Conservation (phyloP, 306 rosid species). For the Adenanthera pavonina region DNA sequence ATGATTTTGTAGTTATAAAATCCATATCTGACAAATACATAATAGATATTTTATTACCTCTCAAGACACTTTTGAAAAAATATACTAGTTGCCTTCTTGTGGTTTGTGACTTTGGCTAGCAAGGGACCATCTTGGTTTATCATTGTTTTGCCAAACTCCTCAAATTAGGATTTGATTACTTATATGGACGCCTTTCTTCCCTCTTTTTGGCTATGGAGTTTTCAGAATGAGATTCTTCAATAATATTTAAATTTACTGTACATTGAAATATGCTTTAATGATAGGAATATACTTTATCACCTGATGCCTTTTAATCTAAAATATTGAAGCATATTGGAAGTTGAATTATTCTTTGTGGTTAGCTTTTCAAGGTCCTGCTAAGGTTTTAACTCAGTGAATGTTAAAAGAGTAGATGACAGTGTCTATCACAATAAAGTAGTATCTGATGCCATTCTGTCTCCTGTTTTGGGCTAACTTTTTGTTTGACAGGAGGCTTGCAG, state of each 20-base stretch:
- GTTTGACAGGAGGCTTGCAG: constrained; percentile 87
- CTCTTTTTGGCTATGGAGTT: background rate
- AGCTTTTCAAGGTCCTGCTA: background rate
- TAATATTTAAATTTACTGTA: background rate
- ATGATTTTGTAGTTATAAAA: constrained; percentile 2
- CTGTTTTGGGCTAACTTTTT: background rate
- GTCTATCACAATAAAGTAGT: background rate
- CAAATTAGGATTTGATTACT: background rate
- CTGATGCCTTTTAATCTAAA: background rate
- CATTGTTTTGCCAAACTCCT: background rate
- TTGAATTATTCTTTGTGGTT: background rate
- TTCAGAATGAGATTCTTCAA: background rate
- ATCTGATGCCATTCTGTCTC: background rate
- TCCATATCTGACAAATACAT: background rate
- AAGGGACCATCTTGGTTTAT: constrained; percentile 1
- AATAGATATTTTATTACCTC: background rate
- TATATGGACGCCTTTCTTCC: background rate
- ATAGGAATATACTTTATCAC: background rate
- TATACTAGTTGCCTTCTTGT: background rate
- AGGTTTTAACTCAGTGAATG: background rate
- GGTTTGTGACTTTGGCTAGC: constrained; percentile 7
- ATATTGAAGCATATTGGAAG: background rate
- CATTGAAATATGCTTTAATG: background rate
- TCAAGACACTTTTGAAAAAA: constrained; percentile 7
- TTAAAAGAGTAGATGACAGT: background rate